Evolutionary conservation across 192 early-diverging fungal genomes (phyloP), one percentile per base, ranked within the genome.

Genomic region (Umbelopsis ramanniana): DNA sequence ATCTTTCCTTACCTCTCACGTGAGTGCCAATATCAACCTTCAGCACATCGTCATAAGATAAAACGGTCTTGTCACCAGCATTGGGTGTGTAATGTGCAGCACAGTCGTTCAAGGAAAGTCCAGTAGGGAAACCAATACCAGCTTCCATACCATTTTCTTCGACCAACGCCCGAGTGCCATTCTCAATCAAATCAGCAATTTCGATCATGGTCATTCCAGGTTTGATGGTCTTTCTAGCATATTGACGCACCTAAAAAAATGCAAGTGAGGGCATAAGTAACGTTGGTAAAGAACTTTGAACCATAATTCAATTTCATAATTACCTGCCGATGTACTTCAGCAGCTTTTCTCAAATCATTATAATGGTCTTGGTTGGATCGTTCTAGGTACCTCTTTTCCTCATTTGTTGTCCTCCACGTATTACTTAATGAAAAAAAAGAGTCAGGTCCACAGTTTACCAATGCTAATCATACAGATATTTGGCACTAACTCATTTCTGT

Each of bases 41-140:
- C 84, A 95, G 87, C 11, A 99, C 95, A 83, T 98, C 97, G 48
- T 89, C 95, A 48, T 96, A 86, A 68, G 88, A 66, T 54, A 99
- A 67, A 3, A 97, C 93, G 7, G 94, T 96, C 69, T 89, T 92
- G 73, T 99, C 96, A 9, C 97, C 97, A n/a, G 93, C 87, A 76
- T 98, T 99, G 2, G 97, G 97, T 24, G 97, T 98, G 72, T 92
- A 99, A 74, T 99, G 97, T 12, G 97, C 97, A 10, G 97, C 97
- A 71, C 93, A 93, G 74, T 98, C 88, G 77, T 99, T 98, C 33
- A 98, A 72, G 1, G 96, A 98, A 66, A 88, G 85, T 23, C 97
- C 97, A 6, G 96, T 98, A 14, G 97, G 97, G 79, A 99, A 99
- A 10, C 93, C 97, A 68, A 98, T 95, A 4, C 95, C 91, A 6